Evolutionary conservation across 805 yeast genomes (phyloP), one percentile per base, ranked within the genome.

Genomic region (Candida suzukii): DNA sequence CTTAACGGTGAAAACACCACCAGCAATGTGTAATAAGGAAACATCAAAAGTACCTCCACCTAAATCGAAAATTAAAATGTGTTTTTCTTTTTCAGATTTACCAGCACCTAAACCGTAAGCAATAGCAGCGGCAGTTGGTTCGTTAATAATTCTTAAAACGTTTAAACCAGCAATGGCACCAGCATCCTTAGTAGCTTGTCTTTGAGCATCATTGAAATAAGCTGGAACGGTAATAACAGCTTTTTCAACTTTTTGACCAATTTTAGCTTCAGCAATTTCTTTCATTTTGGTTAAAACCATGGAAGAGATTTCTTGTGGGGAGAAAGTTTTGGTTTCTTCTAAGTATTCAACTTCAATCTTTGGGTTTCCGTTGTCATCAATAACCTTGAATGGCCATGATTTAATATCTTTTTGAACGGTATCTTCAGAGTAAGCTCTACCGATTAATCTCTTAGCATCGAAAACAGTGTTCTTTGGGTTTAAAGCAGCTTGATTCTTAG

Each of bases 31-130:
- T 65, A 88, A 76, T 51, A 88, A 76, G 40, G 96, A 90, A 43
- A 88, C 96, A 85, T 88, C 97, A 74, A 88, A 88, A 65, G 96
- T 88, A 80, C 96, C 96, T 74, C 97, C 97, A 79, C 97, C 97
- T 66, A 88, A 80, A 71, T 88, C 96, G 75, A 88, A 88, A 66
- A 88, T 86, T 62, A 88, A 74, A 49, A 88, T 91, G 69, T 88
- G 87, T 68, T 83, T 82, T 73, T 88, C 96, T 51, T 76, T 77
- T 48, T 78, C 81, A 51, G 83, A 74, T 60, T 74, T 82, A 69
- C 87, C 88, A 58, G 88, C 88, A 80, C 91, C 95, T 58, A 90
- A 78, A 79, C 98, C 98, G 80, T 90, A 90, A 66, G 98, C 96
- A 58, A 88, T 73, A 48, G 96, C 96, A 50, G 96, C 93, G 48